Conservation (phyloP, 202 grass and related monocot species). For the Elaeis oleifera region DNA sequence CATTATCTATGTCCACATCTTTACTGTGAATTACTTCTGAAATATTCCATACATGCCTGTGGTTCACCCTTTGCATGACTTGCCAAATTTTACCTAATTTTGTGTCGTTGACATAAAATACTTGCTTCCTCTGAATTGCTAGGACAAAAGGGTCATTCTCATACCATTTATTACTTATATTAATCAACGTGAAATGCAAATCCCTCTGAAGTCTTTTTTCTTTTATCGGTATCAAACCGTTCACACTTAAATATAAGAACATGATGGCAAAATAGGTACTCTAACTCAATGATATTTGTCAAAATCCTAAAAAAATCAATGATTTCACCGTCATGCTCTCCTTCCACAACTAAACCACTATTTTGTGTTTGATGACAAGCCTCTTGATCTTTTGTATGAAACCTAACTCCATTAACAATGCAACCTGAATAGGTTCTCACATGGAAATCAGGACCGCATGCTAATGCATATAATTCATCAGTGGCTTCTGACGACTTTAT, state of each 20-base stretch:
- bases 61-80: not conserved
- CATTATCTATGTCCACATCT: too few species aligned
- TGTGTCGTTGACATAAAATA: constrained; percentile 2
- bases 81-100: not conserved
- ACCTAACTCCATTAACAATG: constrained; percentile 14
- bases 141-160: constrained; percentile 4
- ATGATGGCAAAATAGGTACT: not conserved
- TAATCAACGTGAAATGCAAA: constrained; percentile 8
- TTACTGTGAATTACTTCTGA: too few species aligned
- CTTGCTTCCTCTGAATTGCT: not conserved
- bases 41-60: not conserved
- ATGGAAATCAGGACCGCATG: not conserved
- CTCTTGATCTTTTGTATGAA: not conserved
- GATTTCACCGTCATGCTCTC: not conserved
- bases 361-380: not conserved
- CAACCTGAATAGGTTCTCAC: not conserved
- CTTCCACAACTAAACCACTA: constrained; percentile 6
- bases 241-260: constrained; percentile 3
- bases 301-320: constrained; percentile 4
- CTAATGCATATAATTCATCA: not conserved
- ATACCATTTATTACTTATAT: constrained; percentile 13
- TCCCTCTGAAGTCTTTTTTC: constrained; percentile 4
- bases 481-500: too few species aligned
- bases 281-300: constrained; percentile 1
- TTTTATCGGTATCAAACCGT: not conserved